These are phyloP conservation scores for Penicillium brevicompactum DNA, from an alignment of 2,329 filamentous ascomycete species.

Conservation along the genomic window DNA sequence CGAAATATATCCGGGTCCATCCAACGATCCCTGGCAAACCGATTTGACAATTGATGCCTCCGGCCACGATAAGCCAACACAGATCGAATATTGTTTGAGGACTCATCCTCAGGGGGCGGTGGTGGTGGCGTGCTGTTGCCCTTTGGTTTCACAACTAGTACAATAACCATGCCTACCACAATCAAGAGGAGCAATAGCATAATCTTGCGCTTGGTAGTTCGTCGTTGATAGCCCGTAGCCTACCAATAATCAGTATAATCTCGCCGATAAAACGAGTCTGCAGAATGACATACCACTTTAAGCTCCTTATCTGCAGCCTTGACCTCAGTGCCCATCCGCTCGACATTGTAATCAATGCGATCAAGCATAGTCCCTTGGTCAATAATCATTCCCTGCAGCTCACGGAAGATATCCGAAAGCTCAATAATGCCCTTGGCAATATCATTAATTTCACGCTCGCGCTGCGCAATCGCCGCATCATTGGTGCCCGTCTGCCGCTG, in stretches of 20 bases:
- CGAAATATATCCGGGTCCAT: conserved; percentile 39
- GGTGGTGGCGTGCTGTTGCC: conserved; percentile 27
- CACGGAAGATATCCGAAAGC: conserved; percentile 92
- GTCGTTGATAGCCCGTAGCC: conserved; percentile 84
- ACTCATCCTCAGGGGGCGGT: conserved; percentile 26
- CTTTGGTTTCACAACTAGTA: conserved; percentile 79
- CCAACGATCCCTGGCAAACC: conserved; percentile 33
- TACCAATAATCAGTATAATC: conserved; percentile 4
- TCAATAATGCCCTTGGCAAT: conserved; percentile 99
- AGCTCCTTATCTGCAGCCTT: conserved; percentile 92
- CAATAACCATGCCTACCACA: conserved; percentile 82
- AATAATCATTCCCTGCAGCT: conserved; percentile 93
- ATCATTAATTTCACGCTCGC: conserved; percentile 94
- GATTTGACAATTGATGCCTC: conserved; percentile 24
- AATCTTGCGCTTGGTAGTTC: conserved; percentile 86
- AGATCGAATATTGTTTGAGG: conserved; percentile 26
- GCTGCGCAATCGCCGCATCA: conserved; percentile 82
- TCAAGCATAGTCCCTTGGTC: conserved; percentile 89
- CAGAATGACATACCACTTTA: conserved; percentile 60
- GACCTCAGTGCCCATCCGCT: conserved; percentile 90
- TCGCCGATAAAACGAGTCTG: neutral
- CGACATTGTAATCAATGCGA: conserved; percentile 97
- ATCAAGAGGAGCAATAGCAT: conserved; percentile 85
- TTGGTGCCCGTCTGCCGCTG: conserved; percentile 63
- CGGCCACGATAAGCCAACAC: conserved; percentile 24